Evolutionary conservation across 306 rosid genomes (phyloP), one percentile per base, ranked within the genome.

Genomic region (Dicorynia guianensis): DNA sequence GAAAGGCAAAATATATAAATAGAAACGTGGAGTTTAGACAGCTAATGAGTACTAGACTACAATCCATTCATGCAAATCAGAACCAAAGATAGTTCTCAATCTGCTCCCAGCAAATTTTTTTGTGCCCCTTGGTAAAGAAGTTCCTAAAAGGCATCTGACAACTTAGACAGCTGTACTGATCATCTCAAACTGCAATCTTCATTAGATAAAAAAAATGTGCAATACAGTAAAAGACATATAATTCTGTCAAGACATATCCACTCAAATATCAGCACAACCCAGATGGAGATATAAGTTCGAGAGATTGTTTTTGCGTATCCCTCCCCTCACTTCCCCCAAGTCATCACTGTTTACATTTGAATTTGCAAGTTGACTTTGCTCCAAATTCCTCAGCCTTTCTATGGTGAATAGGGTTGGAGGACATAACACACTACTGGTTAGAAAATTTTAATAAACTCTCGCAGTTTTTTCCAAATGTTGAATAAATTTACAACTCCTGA

Each of bases 141-240:
- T 72, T 43, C 34, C n/a, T 35, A 77, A 72, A 56, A 15, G 30
- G 72, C 61, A 43, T 72, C 40, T 36, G 46, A 56, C 48, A 25
- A 15, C 48, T 64, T 52, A 54, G 60, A 75, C 47, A 6, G 8
- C 11, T 8, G 8, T 5, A 61, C 6, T 18, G 54, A 9, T 57
- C 66, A 11, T 71, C 63, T 71, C 63, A 69, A 54, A 52, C 63
- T 40, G 52, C 56, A 81, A 35, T 54, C 54, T 34, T 8, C 64
- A 18, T 44, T 15, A 53, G 46, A 25, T 6, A 7, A 7, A 7
- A 40, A 81, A 70, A 63, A 40, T 59, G 58, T 6, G 46, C n/a
- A 15, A 52, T 7, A 34, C 36, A 10, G 57, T 35, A 62, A 40
- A 71, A 18, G 4, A 18, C 48, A 50, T 62, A 19, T 38, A 44